Evolutionary conservation across 169 alveolate genomes (phyloP).

Genomic region (Plasmodium fragile): DNA sequence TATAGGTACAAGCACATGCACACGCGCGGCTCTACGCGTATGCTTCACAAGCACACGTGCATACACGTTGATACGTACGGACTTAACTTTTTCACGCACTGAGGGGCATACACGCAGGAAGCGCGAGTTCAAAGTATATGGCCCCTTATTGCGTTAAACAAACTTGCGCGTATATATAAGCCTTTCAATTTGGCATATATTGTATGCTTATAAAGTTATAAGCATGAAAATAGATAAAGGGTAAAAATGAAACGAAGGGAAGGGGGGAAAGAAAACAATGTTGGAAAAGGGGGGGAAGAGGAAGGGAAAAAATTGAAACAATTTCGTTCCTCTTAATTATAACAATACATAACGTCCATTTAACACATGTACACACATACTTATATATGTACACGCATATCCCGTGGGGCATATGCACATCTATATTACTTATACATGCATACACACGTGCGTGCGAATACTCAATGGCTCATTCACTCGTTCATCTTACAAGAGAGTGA

Average conservation of each 20-base stretch:
- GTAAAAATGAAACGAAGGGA: not conserved
- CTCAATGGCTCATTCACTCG: not conserved
- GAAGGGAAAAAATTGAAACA: not conserved
- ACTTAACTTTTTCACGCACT: not conserved
- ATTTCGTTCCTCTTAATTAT: not conserved
- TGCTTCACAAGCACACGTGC: not conserved
- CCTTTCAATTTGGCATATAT: not conserved
- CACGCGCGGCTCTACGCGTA: not conserved
- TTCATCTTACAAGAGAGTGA: not conserved
- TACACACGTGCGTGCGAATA: not conserved
- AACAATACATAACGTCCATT: not conserved
- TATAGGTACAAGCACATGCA: not conserved
- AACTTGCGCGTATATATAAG: not conserved
- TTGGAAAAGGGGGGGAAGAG: not conserved
- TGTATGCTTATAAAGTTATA: not conserved
- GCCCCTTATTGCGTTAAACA: not conserved
- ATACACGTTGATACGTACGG: not conserved
- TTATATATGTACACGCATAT: not conserved
- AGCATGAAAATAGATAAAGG: not conserved
- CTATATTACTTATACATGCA: not conserved
- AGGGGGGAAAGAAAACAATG: not conserved
- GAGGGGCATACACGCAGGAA: not conserved
- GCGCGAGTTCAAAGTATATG: not conserved
- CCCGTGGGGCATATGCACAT: not conserved
- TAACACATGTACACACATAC: not conserved